Base-by-base conservation (phyloP, 164 flowering plant genomes). In the Sextonia rubra region DNA sequence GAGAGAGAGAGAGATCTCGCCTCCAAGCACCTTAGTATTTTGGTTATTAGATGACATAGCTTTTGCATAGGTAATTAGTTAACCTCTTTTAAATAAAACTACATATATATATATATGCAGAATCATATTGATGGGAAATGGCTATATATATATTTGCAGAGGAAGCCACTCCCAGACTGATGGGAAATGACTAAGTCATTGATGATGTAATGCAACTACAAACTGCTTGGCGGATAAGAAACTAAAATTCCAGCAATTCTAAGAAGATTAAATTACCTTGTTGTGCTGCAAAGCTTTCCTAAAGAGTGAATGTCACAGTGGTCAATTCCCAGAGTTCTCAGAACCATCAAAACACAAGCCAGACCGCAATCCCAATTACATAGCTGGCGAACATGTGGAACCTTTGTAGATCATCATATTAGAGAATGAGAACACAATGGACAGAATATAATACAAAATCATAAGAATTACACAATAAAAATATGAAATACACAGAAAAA, bases 321-420 rank as follows among this genome's bases (percentile, higher is more conserved):
- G 2, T 82, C 72, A 55, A 86, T 78, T 66, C 97, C 98, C 72
- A 90, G 73, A 48, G 94, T 82, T 73, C 80, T 86, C 84, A 96
- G 77, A 81, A 87, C 93, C 99, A 96, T 96, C 71, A 86, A 69
- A 75, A 96, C 86, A 83, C 99, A 96, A 55, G 98, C 95, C 80
- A 93, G 94, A 69, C 99, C 99, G 71, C 98, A 95, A 78, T 95
- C 99, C 99, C 99, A 95, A 55, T 87, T 77, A 75, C 73, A 77
- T 47, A 84, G 79, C 82, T 96, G 99, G 48, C 86, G 86, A 66
- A 93, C 74, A 60, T 93, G 98, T 15, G 97, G 97, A 15, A 96
- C 98, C 99, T 96, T 77, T 12, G 73, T 75, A 6, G 66, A 79
- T 30, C 62, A 23, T 69, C 66, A 20, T 9, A 17, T 20, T 68